Evolutionary conservation across 1,139 yeast species (phyloP).

Genomic region (Suhomyces anneliseae): DNA sequence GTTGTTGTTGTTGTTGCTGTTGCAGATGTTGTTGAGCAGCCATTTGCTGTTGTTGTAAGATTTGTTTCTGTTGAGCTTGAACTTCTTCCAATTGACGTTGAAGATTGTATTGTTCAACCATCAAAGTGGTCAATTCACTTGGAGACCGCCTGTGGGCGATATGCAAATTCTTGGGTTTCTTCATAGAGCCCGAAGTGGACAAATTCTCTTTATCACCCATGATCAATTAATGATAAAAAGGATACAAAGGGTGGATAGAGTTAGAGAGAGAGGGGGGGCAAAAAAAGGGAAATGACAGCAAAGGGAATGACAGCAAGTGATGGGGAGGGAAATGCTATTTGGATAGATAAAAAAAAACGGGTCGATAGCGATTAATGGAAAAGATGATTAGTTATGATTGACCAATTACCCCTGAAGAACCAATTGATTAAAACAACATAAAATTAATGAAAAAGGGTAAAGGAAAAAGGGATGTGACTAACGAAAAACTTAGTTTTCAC

Average conservation of each 20-base stretch:
- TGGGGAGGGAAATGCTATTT: background rate
- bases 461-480: background rate
- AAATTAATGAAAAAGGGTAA: background rate
- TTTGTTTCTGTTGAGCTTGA: conserved; percentile 89
- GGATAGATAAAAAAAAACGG: background rate
- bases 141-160: conserved; percentile 96
- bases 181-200: conserved; percentile 18
- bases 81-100: conserved; percentile 91
- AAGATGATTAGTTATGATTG: no score
- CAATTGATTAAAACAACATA: background rate
- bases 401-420: background rate
- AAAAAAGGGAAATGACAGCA: background rate
- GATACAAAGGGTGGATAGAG: background rate
- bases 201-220: conserved; percentile 15
- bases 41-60: conserved; percentile 65
- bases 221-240: conserved; percentile 1
- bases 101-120: conserved; percentile 90
- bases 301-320: background rate
- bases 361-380: background rate
- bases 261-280: background rate
- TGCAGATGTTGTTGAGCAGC: conserved; percentile 20
- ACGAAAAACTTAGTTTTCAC: background rate
- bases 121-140: conserved; percentile 87
- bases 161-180: conserved; percentile 53
- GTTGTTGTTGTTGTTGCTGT: background rate